Evolutionary conservation across 108 stramenopile species (phyloP), one percentile per base, ranked within the genome.

Genomic region (Stephanodiscus minutulus): DNA sequence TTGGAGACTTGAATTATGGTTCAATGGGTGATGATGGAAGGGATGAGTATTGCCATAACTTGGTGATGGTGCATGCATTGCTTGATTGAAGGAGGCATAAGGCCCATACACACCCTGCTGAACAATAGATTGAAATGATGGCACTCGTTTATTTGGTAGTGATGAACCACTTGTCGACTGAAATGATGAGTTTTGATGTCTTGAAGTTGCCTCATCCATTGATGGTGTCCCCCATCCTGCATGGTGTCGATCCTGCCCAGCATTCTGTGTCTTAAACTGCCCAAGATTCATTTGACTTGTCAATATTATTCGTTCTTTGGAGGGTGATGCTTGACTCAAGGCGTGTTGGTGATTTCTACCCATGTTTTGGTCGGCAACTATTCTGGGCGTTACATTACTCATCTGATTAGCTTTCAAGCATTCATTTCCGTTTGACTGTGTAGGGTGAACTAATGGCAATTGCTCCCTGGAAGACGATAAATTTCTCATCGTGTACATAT

Each of bases 21-120:
- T 17, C 35, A 58, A 58, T 0, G 57, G 57, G 9, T 1, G 35
- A 17, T 37, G 33, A 35, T 15, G 15, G 18, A 5, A 18, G 33
- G 57, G 57, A 37, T 33, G 36, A 37, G 11, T 13, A 36, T 35
- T 36, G 18, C 28, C 57, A 58, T 58, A 58, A 35, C 57, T 58
- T 17, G 57, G 33, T 58, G 57, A 37, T 37, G 13, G 36, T 20
- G 35, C 36, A 10, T 29, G 33, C 33, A 37, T 58, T 52, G 50
- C 50, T 52, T 24, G 20, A 5, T 52, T 20, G 50, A 52, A 52
- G 1, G 50, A 7, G 17, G 9, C 7, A 49, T 49, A 3, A 3
- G 18, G 48, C 11, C 1, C 31, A 31, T 31, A 31, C 17, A 15
- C 56, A 57, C 29, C 56, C 8, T 57, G 56, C 56, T 57, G 56